Percentiles rank a stretch among this genome's conserved stretches.
These are phyloP conservation scores for Dactylonectria estremocensis DNA, from an alignment of 2,329 filamentous ascomycete genomes.

Conservation along the genomic window DNA sequence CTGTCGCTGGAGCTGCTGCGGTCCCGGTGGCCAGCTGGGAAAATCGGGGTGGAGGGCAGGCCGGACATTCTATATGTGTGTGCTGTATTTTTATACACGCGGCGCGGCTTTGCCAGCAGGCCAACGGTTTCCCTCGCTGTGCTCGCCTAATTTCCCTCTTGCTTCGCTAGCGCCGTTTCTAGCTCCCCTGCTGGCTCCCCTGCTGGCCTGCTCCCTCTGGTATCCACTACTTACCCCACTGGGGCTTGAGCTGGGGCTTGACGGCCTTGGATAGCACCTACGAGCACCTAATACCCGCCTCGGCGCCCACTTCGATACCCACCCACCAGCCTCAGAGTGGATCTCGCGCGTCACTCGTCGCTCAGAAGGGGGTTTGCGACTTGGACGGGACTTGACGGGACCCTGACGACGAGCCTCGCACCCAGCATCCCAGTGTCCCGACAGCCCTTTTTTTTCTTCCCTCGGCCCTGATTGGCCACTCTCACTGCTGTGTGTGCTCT, in stretches of 20 bases:
- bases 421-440: conserved; percentile 18
- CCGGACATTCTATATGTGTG: conserved; percentile 62
- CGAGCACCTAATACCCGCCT: conserved; percentile 16
- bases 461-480: conserved; percentile 9
- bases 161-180: conserved; percentile 51
- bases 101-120: conserved; percentile 47
- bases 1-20: conserved; percentile 41
- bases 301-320: neutral
- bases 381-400: conserved; percentile 7
- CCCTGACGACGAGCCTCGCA: conserved; percentile 24
- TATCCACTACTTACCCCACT: conserved; percentile 31
- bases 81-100: conserved; percentile 64
- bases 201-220: conserved; percentile 35
- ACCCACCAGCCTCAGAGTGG: conserved; percentile 42
- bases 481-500: conserved; percentile 9
- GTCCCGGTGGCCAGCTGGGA: conserved; percentile 50
- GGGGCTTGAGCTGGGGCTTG: conserved; percentile 32
- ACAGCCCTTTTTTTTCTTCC: conserved; percentile 17
- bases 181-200: conserved; percentile 35
- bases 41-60: conserved; percentile 62
- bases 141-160: conserved; percentile 58
- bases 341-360: conserved; percentile 28
- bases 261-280: conserved; percentile 21
- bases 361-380: conserved; percentile 8
- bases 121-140: conserved; percentile 54